Base-by-base conservation (phyloP, 2,329 filamentous ascomycete genomes). In the Phaeosphaeria sp. region DNA sequence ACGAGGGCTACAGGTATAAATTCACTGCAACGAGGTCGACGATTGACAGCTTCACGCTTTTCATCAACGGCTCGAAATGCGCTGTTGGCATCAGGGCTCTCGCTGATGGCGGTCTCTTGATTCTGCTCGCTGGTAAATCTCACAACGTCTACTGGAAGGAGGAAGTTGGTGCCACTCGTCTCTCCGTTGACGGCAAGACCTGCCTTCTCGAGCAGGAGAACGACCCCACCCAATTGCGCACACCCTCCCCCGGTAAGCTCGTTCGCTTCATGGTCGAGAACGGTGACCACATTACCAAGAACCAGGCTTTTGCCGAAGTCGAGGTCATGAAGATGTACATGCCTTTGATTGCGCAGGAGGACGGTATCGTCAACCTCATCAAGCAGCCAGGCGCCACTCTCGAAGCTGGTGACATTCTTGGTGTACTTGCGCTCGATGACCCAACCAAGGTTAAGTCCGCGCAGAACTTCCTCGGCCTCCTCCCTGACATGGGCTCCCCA, bases 281-380 rank as follows among this genome's bases (percentile, higher is more conserved):
- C 73, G 95, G 95, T 60, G 86, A 93, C 68, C 95, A 99, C 77
- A 88, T 99, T 79, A 90, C 88, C 78, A 92, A 96, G 69, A 94
- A 94, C 56, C 91, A 98, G 79, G 84, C 94, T 33, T 99, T 93
- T 74, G 95, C 95, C 55, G 95, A 99, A 79, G 94, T 99, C 42
- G 95, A 99, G 81, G 95, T 99, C 80, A 99, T 99, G 95, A 99
- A 99, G 86, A 99, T 99, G 95, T 98, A 98, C 86, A 99, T 99
- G 95, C 95, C 95, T 73, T 85, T 99, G 54, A 86, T 99, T 60
- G 91, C 95, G 2, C 90, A 93, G 75, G 95, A 99, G 78, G 95
- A 97, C 71, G 95, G 95, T 83, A 86, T 96, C 53, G 94, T 99
- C 55, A 95, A 97, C 82, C 87, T 99, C 72, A 97, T 99, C 84